phyloP scores from a whole-genome alignment of 345 rosid genomes.

The Melaleuca quinquenervia region DNA sequence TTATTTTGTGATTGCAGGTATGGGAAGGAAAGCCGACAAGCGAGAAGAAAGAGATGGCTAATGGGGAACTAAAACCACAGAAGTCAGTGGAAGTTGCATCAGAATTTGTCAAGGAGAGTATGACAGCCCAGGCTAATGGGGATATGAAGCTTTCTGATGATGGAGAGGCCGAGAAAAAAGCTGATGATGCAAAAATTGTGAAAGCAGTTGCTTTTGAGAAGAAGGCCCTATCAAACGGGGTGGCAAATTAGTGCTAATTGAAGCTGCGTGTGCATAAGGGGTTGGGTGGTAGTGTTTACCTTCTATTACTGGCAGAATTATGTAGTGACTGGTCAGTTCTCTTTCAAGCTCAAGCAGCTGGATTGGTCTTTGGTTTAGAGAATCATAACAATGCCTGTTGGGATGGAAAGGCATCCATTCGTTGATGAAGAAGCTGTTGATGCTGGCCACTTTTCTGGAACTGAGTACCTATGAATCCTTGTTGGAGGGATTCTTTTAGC shows the following conservation, averaged over 20 bases:
- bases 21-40: constrained; percentile 3
- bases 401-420: background rate
- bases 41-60: background rate
- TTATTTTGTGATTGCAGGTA: background rate
- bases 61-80: background rate
- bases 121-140: background rate
- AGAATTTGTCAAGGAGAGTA: background rate
- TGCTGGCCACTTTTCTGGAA: background rate
- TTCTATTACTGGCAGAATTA: background rate
- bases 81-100: background rate
- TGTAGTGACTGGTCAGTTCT: background rate
- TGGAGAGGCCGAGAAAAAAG: background rate
- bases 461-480: background rate
- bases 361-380: background rate
- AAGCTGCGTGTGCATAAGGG: background rate
- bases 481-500: background rate
- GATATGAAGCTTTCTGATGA: background rate
- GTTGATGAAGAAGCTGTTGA: background rate
- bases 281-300: background rate
- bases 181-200: background rate
- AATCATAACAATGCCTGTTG: background rate
- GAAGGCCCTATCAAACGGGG: background rate
- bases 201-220: background rate
- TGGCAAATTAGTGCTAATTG: background rate
- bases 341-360: background rate